Conservation (phyloP, 768 basidiomycete species). For the Russula virescens region DNA sequence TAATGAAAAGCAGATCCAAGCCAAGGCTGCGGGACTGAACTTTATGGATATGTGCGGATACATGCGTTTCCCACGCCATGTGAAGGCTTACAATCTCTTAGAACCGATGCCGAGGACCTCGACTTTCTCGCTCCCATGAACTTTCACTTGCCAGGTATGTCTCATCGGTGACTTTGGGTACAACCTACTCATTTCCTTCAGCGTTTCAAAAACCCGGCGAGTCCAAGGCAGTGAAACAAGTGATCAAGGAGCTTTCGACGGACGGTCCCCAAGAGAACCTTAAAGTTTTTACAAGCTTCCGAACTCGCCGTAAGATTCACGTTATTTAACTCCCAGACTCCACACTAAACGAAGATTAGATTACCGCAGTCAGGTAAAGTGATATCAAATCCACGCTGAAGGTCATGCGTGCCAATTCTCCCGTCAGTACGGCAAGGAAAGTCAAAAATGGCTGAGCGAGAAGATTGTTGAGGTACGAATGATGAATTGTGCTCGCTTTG, state of each 20-base stretch:
- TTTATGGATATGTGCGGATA: constrained; percentile 80
- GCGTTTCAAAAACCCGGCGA: constrained; percentile 55
- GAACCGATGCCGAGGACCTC: constrained; percentile 23
- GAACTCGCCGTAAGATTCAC: constrained; percentile 59
- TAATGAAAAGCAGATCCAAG: constrained; percentile 49
- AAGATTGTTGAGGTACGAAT: constrained; percentile 55
- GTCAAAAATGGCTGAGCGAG: constrained; percentile 70
- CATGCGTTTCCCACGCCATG: background rate
- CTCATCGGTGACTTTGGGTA: background rate
- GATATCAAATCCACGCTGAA: background rate
- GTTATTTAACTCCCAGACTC: constrained; percentile 8
- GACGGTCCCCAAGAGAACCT: constrained; percentile 61
- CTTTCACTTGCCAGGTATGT: background rate
- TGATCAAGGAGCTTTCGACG: constrained; percentile 62
- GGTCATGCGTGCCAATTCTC: background rate
- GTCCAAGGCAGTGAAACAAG: constrained; percentile 50
- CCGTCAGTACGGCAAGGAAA: constrained; percentile 63
- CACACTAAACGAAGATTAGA: constrained; percentile 38
- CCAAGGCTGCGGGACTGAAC: constrained; percentile 68
- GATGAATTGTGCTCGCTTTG: constrained; percentile 2
- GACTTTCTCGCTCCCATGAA: background rate
- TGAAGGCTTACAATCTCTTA: constrained; percentile 14
- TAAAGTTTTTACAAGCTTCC: constrained; percentile 61
- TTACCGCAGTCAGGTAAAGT: constrained; percentile 65
- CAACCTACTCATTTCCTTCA: constrained; percentile 33